A percentile compares a stretch with the other conserved stretches of the same genome.
Evolutionary conservation across 805 yeast genomes (phyloP).

Genomic region (Naumovozyma castellii): DNA sequence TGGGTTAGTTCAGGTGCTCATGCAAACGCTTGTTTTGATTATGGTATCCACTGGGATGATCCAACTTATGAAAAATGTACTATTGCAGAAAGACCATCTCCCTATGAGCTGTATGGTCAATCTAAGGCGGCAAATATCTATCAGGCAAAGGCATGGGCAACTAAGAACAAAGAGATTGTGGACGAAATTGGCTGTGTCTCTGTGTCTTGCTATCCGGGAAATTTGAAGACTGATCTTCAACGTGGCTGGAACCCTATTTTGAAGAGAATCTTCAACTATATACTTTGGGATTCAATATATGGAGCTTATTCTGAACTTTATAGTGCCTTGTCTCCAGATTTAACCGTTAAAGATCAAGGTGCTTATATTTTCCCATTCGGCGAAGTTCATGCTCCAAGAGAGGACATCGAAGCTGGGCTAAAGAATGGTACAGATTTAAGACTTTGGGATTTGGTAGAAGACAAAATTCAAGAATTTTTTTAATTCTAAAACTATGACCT

Average conservation of each 20-base stretch:
- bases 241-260: constrained; percentile 14
- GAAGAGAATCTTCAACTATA: constrained; percentile 2
- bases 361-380: constrained; percentile 32
- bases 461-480: constrained; percentile 5
- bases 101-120: constrained; percentile 27
- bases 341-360: constrained; percentile 24
- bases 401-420: constrained; percentile 18
- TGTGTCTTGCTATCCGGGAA: constrained; percentile 31
- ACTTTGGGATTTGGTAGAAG: constrained; percentile 21
- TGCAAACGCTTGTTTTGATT: constrained; percentile 17
- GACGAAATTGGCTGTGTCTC: constrained; percentile 23
- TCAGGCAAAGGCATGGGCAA: constrained; percentile 31
- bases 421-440: constrained; percentile 23
- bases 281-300: constrained; percentile 14
- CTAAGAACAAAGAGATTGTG: constrained; percentile 15
- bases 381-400: constrained; percentile 21
- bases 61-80: constrained; percentile 19
- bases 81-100: constrained; percentile 9
- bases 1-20: constrained; percentile 34
- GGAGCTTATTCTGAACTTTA: constrained; percentile 34
- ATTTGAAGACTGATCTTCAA: constrained; percentile 23
- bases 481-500: too few species aligned
- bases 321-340: constrained; percentile 29
- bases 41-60: constrained; percentile 29
- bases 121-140: constrained; percentile 30